These are phyloP conservation scores for Fomitopsis schrenkii DNA, from an alignment of 1,284 basidiomycete genomes.

Conservation along the genomic window DNA sequence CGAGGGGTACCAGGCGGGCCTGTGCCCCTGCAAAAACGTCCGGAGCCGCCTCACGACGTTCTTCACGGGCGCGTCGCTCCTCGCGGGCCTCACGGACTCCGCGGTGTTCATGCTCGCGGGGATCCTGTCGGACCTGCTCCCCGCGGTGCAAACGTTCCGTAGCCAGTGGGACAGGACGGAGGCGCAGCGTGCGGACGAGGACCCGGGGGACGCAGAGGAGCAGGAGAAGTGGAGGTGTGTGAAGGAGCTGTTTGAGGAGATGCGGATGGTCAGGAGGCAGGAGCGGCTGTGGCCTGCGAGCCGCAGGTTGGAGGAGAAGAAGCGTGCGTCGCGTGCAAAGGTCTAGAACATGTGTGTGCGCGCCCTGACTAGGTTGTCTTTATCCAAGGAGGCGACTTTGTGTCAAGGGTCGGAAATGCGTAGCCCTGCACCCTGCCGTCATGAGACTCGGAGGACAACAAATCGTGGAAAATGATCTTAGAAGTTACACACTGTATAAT, in stretches of 20 bases:
- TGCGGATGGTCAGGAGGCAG: constrained; percentile 14
- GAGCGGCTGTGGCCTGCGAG: constrained; percentile 3
- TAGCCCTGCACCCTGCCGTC: no score
- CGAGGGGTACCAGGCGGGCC: not conserved
- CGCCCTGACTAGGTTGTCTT: no score
- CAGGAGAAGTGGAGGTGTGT: constrained; percentile 10
- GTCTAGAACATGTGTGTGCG: no score
- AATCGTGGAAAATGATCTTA: no score
- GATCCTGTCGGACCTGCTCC: constrained; percentile 16
- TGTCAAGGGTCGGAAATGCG: no score
- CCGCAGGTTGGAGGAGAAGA: not conserved
- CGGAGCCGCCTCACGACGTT: not conserved
- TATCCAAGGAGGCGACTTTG: no score
- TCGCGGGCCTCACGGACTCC: not conserved
- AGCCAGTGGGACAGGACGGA: not conserved
- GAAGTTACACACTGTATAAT: no score
- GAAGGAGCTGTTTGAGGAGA: constrained; percentile 11
- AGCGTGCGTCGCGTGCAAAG: not conserved
- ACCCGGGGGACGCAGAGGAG: constrained; percentile 4
- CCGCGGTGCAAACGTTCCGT: constrained; percentile 3
- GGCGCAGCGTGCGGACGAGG: not conserved
- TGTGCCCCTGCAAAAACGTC: not conserved
- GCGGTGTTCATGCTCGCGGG: constrained; percentile 10
- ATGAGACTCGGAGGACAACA: no score
- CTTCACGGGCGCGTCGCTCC: not conserved